Evolutionary conservation across 2,329 filamentous ascomycete species (phyloP).

Genomic region (Neonectria magnoliae): DNA sequence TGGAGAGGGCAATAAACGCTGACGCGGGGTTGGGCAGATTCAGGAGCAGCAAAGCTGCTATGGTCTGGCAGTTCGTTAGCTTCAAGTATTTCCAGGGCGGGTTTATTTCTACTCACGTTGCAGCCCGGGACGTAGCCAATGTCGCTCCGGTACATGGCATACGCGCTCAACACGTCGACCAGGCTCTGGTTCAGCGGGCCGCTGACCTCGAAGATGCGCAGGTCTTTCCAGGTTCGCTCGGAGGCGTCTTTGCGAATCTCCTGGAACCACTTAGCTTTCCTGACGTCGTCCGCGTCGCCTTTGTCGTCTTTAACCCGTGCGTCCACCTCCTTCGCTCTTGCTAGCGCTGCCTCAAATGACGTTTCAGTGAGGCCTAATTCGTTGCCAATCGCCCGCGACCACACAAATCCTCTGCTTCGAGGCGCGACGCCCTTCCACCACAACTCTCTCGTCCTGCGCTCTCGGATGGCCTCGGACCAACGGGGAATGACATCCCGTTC

Average conservation of each 20-base stretch:
- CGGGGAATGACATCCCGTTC: constrained; percentile 80
- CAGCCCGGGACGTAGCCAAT: constrained; percentile 81
- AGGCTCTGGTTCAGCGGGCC: constrained; percentile 75
- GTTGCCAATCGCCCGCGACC: constrained; percentile 78
- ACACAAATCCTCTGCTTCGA: constrained; percentile 74
- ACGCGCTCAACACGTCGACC: constrained; percentile 79
- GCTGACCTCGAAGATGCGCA: constrained; percentile 75
- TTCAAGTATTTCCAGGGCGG: constrained; percentile 12
- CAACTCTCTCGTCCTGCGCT: constrained; percentile 76
- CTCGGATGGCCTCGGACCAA: constrained; percentile 76
- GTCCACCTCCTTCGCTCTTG: constrained; percentile 72
- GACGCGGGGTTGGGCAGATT: constrained; percentile 72
- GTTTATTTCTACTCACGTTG: constrained; percentile 65
- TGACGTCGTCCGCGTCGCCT: constrained; percentile 63
- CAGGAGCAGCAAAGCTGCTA: constrained; percentile 77
- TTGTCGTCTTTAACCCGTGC: constrained; percentile 62
- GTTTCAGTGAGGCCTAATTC: constrained; percentile 72
- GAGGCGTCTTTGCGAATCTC: constrained; percentile 72
- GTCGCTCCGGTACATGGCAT: constrained; percentile 83
- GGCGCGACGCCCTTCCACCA: constrained; percentile 86
- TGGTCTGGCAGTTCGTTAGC: constrained; percentile 59
- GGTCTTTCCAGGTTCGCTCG: constrained; percentile 73
- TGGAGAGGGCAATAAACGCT: constrained; percentile 78
- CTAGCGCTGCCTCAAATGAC: constrained; percentile 76
- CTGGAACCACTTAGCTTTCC: constrained; percentile 68